A percentile compares a stretch with the other conserved stretches of the same genome.
These are phyloP conservation scores for Jimgerdemannia lactiflua DNA, from an alignment of 192 early-diverging fungal genomes.

Conservation along the genomic window DNA sequence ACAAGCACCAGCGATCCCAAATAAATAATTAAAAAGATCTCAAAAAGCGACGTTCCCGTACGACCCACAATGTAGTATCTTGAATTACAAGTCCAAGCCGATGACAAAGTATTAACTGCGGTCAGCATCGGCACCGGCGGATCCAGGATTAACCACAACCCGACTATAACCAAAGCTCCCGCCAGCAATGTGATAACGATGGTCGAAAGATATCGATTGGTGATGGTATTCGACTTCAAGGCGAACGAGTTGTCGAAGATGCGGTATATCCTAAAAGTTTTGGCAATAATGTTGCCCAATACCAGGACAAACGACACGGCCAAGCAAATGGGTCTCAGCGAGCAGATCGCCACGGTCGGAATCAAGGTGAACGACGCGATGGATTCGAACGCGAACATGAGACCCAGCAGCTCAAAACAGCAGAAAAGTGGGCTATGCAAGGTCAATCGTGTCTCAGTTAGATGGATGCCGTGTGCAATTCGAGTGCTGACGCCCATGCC, in stretches of 20 bases:
- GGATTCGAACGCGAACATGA: slow-evolving; percentile 40
- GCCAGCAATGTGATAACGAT: background rate
- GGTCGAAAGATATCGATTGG: background rate
- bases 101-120: background rate
- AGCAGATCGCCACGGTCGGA: slow-evolving; percentile 34
- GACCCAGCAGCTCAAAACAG: slow-evolving; percentile 45
- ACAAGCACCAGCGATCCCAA: slow-evolving; percentile 25
- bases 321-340: slow-evolving; percentile 30
- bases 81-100: background rate
- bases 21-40: slow-evolving; percentile 19
- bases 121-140: background rate
- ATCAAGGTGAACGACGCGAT: slow-evolving; percentile 34
- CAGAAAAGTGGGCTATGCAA: slow-evolving; percentile 44
- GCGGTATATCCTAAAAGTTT: slow-evolving; percentile 50
- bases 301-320: slow-evolving; percentile 31
- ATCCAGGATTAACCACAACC: background rate
- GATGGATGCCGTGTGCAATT: too few relatives aligned
- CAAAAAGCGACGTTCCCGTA: background rate
- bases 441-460: too few relatives aligned
- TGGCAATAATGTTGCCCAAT: slow-evolving; percentile 48
- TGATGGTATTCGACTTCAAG: slow-evolving; percentile 6
- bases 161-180: background rate
- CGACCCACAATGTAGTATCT: background rate
- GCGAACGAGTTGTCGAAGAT: slow-evolving; percentile 55
- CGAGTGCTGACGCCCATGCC: background rate